A percentile compares a stretch with the other conserved stretches of the same genome.
Evolutionary conservation across 83 land plant genomes (phyloP).

Genomic region (Picea mariana): DNA sequence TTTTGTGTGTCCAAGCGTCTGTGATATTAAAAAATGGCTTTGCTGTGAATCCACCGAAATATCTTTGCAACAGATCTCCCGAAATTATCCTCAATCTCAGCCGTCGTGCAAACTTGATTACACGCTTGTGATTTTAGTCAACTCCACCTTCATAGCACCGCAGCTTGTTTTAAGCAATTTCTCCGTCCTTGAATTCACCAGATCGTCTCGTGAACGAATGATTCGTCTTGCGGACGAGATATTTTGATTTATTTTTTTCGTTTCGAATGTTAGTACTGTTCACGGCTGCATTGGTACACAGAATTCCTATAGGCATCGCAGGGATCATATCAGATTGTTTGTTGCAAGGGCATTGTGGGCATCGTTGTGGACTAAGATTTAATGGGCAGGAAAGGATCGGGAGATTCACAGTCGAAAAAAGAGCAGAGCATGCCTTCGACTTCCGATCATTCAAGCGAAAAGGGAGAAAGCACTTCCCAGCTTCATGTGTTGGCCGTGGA

Average conservation of each 20-base stretch:
- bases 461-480: slow-evolving; percentile 16
- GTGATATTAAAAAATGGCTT: too few species aligned
- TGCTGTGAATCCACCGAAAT: neutral
- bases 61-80: slow-evolving; percentile 6
- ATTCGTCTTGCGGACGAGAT: neutral
- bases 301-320: too few species aligned
- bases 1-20: too few species aligned
- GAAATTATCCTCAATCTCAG: neutral
- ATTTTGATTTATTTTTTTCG: too few species aligned
- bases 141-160: too few species aligned
- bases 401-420: neutral
- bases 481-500: slow-evolving; percentile 82
- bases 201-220: neutral
- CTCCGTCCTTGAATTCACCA: too few species aligned
- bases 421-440: neutral
- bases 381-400: neutral
- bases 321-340: neutral
- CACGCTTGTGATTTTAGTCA: neutral
- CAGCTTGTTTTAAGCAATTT: neutral
- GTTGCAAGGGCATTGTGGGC: neutral
- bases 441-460: neutral
- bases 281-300: neutral
- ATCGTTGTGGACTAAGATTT: neutral
- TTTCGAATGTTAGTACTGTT: neutral
- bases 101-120: neutral